phyloP scores from a whole-genome alignment of 176 grass and related monocot species.

The Saccharum officinarum region DNA sequence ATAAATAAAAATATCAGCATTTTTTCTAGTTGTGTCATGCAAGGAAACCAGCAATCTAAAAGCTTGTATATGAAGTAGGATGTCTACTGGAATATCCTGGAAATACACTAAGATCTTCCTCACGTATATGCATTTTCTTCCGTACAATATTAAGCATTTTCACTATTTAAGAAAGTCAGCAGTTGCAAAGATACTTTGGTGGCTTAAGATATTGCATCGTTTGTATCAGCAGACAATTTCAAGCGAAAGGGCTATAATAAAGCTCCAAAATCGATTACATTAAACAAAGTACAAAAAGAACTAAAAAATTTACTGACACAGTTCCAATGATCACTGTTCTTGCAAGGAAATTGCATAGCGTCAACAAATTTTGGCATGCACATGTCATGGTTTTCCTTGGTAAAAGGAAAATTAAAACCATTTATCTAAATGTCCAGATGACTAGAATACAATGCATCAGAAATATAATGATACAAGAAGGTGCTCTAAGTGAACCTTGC shows the following conservation, averaged over 20 bases:
- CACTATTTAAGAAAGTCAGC: constrained; percentile 18
- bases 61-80: background rate
- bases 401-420: constrained; percentile 11
- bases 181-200: constrained; percentile 16
- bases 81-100: constrained; percentile 1
- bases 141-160: background rate
- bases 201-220: constrained; percentile 17
- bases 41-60: constrained; percentile 26
- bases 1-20: background rate
- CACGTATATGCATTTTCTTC: background rate
- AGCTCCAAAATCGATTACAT: background rate
- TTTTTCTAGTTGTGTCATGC: constrained; percentile 1
- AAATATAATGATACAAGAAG: constrained; percentile 8
- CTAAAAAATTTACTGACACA: background rate
- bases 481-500: background rate
- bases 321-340: constrained; percentile 4
- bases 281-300: background rate
- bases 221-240: background rate
- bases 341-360: background rate
- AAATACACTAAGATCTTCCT: constrained; percentile 23
- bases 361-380: constrained; percentile 9
- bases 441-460: background rate
- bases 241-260: background rate
- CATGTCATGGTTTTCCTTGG: background rate
- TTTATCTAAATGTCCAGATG: background rate